phyloP scores from a whole-genome alignment of 768 basidiomycete species.

The Pleurotus djamor region DNA sequence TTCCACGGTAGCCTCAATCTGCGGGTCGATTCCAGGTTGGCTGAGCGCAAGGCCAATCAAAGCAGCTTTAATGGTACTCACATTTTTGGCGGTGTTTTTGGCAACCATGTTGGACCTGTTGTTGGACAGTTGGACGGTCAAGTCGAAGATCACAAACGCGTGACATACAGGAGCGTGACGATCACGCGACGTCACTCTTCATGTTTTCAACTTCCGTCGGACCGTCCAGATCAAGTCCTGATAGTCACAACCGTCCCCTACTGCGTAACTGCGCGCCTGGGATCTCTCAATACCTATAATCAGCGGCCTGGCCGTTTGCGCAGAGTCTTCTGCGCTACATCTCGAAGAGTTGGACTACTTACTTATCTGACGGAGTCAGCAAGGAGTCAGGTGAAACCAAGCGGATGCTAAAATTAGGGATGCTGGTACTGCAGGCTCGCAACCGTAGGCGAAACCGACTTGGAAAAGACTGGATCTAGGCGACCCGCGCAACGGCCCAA shows the following conservation, averaged over 20 bases:
- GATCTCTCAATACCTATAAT: conserved; percentile 69
- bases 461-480: background rate
- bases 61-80: too few relatives aligned
- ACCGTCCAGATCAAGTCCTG: too few relatives aligned
- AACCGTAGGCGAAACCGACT: conserved; percentile 38
- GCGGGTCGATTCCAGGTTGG: too few relatives aligned
- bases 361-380: conserved; percentile 35
- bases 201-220: too few relatives aligned
- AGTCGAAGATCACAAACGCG: too few relatives aligned
- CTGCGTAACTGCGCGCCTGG: conserved; percentile 50
- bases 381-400: conserved; percentile 49
- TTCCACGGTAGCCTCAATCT: too few relatives aligned
- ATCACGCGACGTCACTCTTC: too few relatives aligned
- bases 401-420: conserved; percentile 33
- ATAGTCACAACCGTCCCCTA: conserved; percentile 51
- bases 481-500: background rate
- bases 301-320: conserved; percentile 42
- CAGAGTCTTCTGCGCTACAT: conserved; percentile 31
- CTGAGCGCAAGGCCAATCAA: too few relatives aligned
- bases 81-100: too few relatives aligned
- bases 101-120: too few relatives aligned
- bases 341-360: conserved; percentile 46
- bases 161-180: too few relatives aligned
- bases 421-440: conserved; percentile 42
- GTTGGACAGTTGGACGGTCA: too few relatives aligned